A percentile compares a stretch with the other conserved stretches of the same genome.
Conservation (phyloP, 140 eudicot species). For the Artemisia princeps region DNA sequence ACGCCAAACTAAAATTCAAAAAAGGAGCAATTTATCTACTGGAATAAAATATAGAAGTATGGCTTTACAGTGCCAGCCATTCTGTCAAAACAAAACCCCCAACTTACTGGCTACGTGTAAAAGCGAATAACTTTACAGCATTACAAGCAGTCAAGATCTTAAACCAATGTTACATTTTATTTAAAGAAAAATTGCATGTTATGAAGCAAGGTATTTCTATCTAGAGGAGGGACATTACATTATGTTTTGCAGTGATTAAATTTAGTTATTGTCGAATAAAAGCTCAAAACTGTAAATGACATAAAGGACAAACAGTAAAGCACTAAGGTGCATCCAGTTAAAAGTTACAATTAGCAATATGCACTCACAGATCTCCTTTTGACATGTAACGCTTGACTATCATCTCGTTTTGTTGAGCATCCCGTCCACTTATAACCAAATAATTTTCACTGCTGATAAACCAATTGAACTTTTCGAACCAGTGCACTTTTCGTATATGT, state of each 20-base stretch:
- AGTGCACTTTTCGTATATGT: constrained; percentile 96
- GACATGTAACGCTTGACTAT: constrained; percentile 97
- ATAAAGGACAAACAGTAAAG: neutral
- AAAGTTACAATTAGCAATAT: constrained; percentile 17
- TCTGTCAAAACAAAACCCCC: too few relatives aligned
- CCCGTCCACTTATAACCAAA: constrained; percentile 91
- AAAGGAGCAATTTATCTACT: neutral
- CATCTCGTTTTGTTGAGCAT: constrained; percentile 99
- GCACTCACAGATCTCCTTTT: constrained; percentile 89
- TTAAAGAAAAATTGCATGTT: too few relatives aligned
- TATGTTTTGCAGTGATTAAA: neutral
- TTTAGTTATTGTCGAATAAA: neutral
- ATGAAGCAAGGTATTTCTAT: too few relatives aligned
- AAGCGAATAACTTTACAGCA: too few relatives aligned
- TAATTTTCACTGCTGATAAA: constrained; percentile 96
- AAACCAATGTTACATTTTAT: too few relatives aligned
- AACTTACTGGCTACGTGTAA: too few relatives aligned
- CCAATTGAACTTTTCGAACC: constrained; percentile 99
- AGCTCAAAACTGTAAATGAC: too few relatives aligned
- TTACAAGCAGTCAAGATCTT: too few relatives aligned
- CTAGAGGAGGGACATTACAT: too few relatives aligned
- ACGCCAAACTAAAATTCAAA: neutral
- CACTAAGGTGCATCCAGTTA: constrained; percentile 8
- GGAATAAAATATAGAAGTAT: too few relatives aligned
- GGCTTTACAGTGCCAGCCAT: too few relatives aligned